Base-by-base conservation (phyloP, 1,284 basidiomycete species). In the Leccinum huronense region DNA sequence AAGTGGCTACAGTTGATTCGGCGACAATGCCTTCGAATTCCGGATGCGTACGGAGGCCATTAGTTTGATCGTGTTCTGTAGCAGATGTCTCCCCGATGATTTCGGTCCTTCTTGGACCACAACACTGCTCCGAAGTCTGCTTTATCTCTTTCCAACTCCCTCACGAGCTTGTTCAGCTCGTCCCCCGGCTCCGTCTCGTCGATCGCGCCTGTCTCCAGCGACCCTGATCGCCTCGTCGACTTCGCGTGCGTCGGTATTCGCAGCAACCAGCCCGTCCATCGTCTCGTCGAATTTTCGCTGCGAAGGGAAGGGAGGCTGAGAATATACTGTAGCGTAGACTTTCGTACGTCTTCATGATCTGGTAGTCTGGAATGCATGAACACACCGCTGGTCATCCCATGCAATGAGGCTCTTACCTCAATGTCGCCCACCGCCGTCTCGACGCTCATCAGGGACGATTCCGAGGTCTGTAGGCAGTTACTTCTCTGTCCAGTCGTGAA, bases 281-380 rank as follows among this genome's bases (percentile, higher is more conserved):
- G 94, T 96, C 68, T 85, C 81, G 58, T 97, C 93, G 59, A 98
- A 86, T 84, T 84, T 19, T 90, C 90, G 6, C 86, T 83, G 67
- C 90, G 86, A 11, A 98, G 81, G 0, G 87, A 87, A 0, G 94
- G 93, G 69, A 96, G 87, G 1, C 88, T 79, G 2, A 98, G 86
- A 51, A 98, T 86, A 0, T 83, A 76, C 10, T 85, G 84, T 9
- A 98, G 82, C 0, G 94, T 94, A 2, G 83, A 76, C 0, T 86
- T 73, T 93, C 86, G 73, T 97, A 98, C 0, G 89, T 86, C 67
- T 86, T 85, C 85, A 98, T 88, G 61, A 98, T 91, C 91, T 96
- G 51, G 56, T 61, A 34, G 30, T 1, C 38, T 31, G 56, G 23
- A 27, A 27, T 27, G 23, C 23, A 27, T 68, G 42, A 65, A 66